Conservation (phyloP, 768 basidiomycete species). For the Cyclocybe aegerita region DNA sequence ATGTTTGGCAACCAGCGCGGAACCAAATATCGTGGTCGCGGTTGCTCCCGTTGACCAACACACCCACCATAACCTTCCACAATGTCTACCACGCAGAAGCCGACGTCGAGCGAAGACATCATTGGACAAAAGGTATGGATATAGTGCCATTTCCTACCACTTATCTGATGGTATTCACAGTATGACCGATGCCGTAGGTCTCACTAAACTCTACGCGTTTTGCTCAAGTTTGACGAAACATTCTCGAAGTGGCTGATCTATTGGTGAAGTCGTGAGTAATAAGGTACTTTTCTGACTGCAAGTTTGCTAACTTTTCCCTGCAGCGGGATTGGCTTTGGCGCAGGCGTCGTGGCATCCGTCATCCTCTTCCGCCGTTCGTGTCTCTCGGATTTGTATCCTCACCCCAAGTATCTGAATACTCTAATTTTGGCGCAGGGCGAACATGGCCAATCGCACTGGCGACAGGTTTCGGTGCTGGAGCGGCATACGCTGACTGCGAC, state of each 20-base stretch:
- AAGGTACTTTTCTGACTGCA: not conserved
- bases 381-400: conserved; percentile 1
- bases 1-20: conserved; percentile 16
- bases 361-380: conserved; percentile 88
- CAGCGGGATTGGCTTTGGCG: conserved; percentile 88
- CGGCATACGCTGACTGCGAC: conserved; percentile 91
- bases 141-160: not conserved
- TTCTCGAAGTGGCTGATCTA: conserved; percentile 29
- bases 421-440: conserved; percentile 56
- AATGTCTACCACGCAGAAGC: conserved; percentile 59
- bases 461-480: conserved; percentile 85
- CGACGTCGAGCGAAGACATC: conserved; percentile 85
- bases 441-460: conserved; percentile 89
- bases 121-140: conserved; percentile 81
- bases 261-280: conserved; percentile 80
- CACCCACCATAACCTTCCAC: conserved; percentile 9
- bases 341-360: conserved; percentile 86
- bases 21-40: conserved; percentile 28
- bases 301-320: conserved; percentile 8
- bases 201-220: conserved; percentile 7
- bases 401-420: not conserved
- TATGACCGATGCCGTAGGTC: conserved; percentile 85
- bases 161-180: conserved; percentile 35
- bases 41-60: conserved; percentile 29
- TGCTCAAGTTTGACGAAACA: conserved; percentile 9